These are phyloP conservation scores for Aegilops sharonensis DNA, from an alignment of 176 grass and related monocot genomes.

Conservation along the genomic window DNA sequence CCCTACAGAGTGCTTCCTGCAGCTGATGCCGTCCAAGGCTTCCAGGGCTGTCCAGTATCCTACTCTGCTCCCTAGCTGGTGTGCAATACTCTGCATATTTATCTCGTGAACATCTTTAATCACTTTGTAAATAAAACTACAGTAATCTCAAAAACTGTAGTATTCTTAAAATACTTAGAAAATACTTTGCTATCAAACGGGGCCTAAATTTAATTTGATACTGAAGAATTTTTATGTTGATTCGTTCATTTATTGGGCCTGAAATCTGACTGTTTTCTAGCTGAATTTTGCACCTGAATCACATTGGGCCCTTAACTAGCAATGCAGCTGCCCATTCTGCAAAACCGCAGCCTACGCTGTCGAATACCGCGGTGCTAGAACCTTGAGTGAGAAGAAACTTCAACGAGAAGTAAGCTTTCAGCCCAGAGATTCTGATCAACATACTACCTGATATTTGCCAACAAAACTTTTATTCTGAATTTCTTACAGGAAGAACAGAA, in stretches of 20 bases:
- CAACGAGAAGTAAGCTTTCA: constrained; percentile 42
- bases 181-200: too few relatives aligned
- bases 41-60: constrained; percentile 73
- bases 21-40: constrained; percentile 63
- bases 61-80: background rate
- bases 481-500: background rate
- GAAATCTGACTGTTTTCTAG: too few relatives aligned
- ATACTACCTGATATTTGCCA: background rate
- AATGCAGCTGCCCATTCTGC: constrained; percentile 77
- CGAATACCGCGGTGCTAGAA: constrained; percentile 47
- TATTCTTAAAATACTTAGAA: too few relatives aligned
- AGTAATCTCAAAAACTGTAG: too few relatives aligned
- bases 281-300: too few relatives aligned
- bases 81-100: background rate
- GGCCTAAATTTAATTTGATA: too few relatives aligned
- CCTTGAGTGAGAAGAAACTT: constrained; percentile 40
- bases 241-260: too few relatives aligned
- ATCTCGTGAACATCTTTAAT: background rate
- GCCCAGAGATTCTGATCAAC: background rate
- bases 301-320: constrained; percentile 33
- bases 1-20: constrained; percentile 84
- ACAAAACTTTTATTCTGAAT: background rate
- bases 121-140: too few relatives aligned
- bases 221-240: too few relatives aligned
- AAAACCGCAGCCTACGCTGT: constrained; percentile 63